Percentiles rank a stretch among this genome's conserved stretches.
phyloP scores from a whole-genome alignment of 352 stramenopile genomes.

The Thalassiosira livingstoniorum region DNA sequence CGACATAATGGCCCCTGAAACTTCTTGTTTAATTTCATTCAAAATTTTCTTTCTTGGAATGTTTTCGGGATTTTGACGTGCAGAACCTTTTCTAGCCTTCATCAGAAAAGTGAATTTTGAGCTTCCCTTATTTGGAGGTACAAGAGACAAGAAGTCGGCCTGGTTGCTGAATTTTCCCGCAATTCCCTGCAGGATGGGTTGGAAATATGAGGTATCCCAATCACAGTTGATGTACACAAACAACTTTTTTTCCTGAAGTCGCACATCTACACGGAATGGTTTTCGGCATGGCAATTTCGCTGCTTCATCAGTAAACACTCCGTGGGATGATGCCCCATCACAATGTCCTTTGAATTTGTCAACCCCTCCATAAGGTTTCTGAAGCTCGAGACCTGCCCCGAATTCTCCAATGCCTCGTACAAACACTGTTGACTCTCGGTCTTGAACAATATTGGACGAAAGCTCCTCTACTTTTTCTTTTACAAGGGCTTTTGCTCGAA shows the following conservation, averaged over 20 bases:
- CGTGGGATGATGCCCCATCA: neutral
- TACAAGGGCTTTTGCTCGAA: slow-evolving; percentile 1
- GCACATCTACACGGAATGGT: neutral
- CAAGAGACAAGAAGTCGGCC: too few relatives aligned
- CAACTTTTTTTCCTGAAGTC: neutral
- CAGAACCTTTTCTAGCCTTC: too few relatives aligned
- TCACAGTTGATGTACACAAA: slow-evolving; percentile 1
- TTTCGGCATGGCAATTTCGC: neutral
- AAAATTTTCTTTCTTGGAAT: too few relatives aligned
- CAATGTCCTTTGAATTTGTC: slow-evolving; percentile 11
- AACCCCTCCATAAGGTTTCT: too few relatives aligned
- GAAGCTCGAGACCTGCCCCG: slow-evolving; percentile 15
- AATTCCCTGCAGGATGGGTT: neutral
- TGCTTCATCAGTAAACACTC: neutral
- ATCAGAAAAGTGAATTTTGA: too few relatives aligned
- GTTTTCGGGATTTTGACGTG: too few relatives aligned
- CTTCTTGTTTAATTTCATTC: too few relatives aligned
- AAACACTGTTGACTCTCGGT: slow-evolving; percentile 3
- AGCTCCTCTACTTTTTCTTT: neutral
- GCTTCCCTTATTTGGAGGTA: neutral
- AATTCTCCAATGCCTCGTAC: neutral
- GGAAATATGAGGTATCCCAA: slow-evolving; percentile 2
- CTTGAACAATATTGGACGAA: neutral
- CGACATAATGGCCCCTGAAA: too few relatives aligned
- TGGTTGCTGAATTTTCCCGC: neutral